Evolutionary conservation across 768 basidiomycete genomes (phyloP), one percentile per base, ranked within the genome.

Genomic region (Russula sp.): DNA sequence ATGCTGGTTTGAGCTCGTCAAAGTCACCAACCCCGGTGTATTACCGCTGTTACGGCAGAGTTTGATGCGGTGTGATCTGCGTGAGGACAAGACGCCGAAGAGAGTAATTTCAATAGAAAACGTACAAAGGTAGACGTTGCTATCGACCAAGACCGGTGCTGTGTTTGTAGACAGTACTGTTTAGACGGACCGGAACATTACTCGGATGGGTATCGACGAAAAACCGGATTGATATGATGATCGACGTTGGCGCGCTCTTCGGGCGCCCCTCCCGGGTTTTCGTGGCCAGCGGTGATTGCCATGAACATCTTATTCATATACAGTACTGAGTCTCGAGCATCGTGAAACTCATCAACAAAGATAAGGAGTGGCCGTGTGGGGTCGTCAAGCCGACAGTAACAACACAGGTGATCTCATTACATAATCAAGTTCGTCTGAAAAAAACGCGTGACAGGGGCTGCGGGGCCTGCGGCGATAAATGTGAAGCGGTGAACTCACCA

Each of bases 391-490:
- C 44, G 44, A 46, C 44, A 46, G 44, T 46, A n/a, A n/a, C 46
- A 48, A 48, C 1, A 22, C 46, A n/a, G n/a, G 4, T 48, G n/a
- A 4, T 4, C 20, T n/a, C 0, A 44, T 38, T 55, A 55, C 36
- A 7, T 55, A 55, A 55, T 40, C 54, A 24, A 40, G 14, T 55
- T 48, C 1, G 22, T 11, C 42, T 38, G n/a, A 5, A 30, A n/a
- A 6, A 5, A 30, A 3, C 5, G n/a, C n/a, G 52, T 26, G 14
- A 18, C 50, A 51, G 18, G 28, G 38, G 16, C 14, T 2, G 16
- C 2, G 34, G 32, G 14, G 49, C 49, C 26, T 16, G 28, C 20
- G n/a, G 14, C n/a, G 44, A 60, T 64, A 64, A 64, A 64, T 64
- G 34, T 26, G n/a, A 53, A 49, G 58, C 48, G 38, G 10, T 42